Base-by-base conservation (phyloP, 495 filamentous ascomycete species). In the Hypoxylon fuscum region DNA sequence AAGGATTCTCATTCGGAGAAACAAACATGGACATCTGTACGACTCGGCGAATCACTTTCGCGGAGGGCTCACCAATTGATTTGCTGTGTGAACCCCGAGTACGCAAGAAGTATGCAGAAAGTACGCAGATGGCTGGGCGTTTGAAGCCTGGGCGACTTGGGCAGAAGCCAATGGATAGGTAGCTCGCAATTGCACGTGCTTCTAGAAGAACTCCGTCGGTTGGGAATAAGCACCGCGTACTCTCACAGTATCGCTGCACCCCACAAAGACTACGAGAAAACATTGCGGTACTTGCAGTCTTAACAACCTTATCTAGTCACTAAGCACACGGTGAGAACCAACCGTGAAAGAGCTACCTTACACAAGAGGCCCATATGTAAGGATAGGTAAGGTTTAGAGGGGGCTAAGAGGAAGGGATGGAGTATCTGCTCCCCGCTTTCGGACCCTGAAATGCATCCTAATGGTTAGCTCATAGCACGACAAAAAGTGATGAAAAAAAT, bases 381-480 rank as follows among this genome's bases (percentile, higher is more conserved):
- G n/a, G n/a, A n/a, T n/a, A n/a, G n/a, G n/a, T n/a, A n/a, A n/a
- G n/a, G n/a, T n/a, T n/a, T n/a, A n/a, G n/a, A n/a, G n/a, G n/a
- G n/a, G n/a, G n/a, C n/a, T n/a, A n/a, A 31, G n/a, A 11, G 37
- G 15, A 25, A 38, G 64, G 46, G 15, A 35, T 45, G 64, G 46
- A 58, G 48, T 59, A 63, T 64, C 47, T 52, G 35, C 35, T 52
- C 67, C 66, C 69, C 69, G 67, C 69, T 72, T 68, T 72, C 69
- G 69, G 69, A 72, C 66, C 55, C 60, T 59, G 55, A 55, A 37
- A 37, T 52, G 50, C 27, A 43, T 52, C 45, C 41, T 44, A 37
- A 32, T 59, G 61, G 40, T 54, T 62, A 54, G 53, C 68, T 71
- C 46, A 48, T 55, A 68, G 59, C 57, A 61, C 62, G 62, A 65